Evolutionary conservation across 1,284 basidiomycete species (phyloP).

Genomic region (Apiotrichum akiyoshidainum): DNA sequence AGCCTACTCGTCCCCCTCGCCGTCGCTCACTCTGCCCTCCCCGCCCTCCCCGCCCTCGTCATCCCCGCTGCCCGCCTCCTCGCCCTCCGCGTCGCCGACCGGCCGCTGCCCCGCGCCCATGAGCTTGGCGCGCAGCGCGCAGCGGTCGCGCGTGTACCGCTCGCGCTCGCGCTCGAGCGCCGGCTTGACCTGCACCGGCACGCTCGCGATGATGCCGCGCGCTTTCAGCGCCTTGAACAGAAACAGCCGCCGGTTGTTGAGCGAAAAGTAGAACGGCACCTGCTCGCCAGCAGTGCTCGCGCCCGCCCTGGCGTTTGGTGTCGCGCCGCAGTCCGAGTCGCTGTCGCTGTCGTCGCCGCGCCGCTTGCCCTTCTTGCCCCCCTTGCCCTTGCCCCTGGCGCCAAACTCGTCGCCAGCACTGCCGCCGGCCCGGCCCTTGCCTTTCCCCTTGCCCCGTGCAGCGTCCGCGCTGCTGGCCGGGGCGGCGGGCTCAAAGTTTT

Average conservation of each 20-base stretch:
- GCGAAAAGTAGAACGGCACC: constrained; percentile 20
- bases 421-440: not conserved
- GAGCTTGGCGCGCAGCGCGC: constrained; percentile 16
- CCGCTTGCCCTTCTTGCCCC: constrained; percentile 3
- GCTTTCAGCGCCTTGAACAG: constrained; percentile 20
- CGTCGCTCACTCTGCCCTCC: not conserved
- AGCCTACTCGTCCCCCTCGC: not conserved
- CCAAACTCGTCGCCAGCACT: not conserved
- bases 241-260: constrained; percentile 20
- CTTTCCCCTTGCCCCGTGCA: not conserved
- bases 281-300: not conserved
- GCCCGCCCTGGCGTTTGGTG: not conserved
- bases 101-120: constrained; percentile 18
- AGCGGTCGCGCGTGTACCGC: constrained; percentile 19
- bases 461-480: not conserved
- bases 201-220: constrained; percentile 12
- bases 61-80: not conserved
- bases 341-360: not conserved
- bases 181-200: constrained; percentile 21
- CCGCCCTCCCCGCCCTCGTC: not conserved
- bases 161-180: constrained; percentile 19
- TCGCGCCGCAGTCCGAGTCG: not conserved
- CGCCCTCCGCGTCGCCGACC: constrained; percentile 5
- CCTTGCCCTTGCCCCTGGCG: not conserved
- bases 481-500: constrained; percentile 14